Conservation (phyloP, 1,139 yeast species). For the Pneumocystis sp. region DNA sequence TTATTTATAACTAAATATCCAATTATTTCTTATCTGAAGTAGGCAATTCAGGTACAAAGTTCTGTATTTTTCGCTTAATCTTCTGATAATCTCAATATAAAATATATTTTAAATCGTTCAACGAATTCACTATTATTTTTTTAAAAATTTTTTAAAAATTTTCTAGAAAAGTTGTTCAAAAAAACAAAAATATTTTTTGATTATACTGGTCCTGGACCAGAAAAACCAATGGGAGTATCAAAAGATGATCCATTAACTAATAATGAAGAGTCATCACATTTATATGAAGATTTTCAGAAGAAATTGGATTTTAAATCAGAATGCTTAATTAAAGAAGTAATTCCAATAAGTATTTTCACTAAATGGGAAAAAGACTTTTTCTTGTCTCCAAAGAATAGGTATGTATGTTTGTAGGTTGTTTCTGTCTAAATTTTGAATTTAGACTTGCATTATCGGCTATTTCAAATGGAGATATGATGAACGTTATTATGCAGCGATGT, state of each 20-base stretch:
- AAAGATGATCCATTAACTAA: neutral
- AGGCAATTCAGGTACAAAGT: too few relatives aligned
- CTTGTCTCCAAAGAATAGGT: neutral
- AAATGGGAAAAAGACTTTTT: neutral
- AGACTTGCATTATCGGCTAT: slow-evolving; percentile 1
- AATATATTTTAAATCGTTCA: too few relatives aligned
- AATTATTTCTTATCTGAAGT: too few relatives aligned
- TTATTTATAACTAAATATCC: too few relatives aligned
- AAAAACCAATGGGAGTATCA: neutral
- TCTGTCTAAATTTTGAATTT: neutral
- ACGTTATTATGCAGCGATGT: neutral
- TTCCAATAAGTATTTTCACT: neutral
- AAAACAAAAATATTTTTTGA: neutral
- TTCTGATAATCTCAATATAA: too few relatives aligned
- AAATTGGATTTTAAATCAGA: neutral
- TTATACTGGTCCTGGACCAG: neutral
- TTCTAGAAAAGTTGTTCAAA: neutral
- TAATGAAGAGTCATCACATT: neutral
- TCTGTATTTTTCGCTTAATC: too few relatives aligned
- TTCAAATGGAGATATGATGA: neutral
- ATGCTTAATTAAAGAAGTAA: neutral
- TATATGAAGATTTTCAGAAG: neutral
- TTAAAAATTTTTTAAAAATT: too few relatives aligned
- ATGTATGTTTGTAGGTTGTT: neutral
- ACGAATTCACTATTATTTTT: too few relatives aligned